Evolutionary conservation across 1,139 yeast genomes (phyloP).

Genomic region (Pichia sp.): DNA sequence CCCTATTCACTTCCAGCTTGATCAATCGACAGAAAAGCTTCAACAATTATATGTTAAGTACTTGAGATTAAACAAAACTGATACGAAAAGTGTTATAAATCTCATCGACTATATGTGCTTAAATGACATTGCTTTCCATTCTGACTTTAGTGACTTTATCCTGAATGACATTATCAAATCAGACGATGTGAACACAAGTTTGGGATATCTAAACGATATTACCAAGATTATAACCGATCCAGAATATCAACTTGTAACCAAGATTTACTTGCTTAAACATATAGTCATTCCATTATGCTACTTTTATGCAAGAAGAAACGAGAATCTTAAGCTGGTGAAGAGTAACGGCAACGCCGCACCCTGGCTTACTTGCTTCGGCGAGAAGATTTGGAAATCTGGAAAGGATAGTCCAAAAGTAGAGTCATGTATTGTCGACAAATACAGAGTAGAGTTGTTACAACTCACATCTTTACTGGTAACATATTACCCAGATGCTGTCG

Average conservation of each 20-base stretch:
- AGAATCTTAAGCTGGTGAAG: constrained; percentile 48
- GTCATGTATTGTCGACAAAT: constrained; percentile 70
- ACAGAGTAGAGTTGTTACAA: constrained; percentile 75
- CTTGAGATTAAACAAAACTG: constrained; percentile 35
- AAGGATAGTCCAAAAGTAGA: constrained; percentile 33
- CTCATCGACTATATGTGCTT: constrained; percentile 47
- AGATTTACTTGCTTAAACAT: constrained; percentile 58
- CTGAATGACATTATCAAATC: constrained; percentile 55
- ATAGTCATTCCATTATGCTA: constrained; percentile 64
- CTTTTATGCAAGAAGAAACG: constrained; percentile 53
- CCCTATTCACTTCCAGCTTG: constrained; percentile 66
- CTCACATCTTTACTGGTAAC: constrained; percentile 73
- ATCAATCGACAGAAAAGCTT: constrained; percentile 61
- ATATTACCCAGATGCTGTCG: constrained; percentile 57
- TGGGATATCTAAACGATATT: constrained; percentile 48
- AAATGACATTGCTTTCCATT: constrained; percentile 45
- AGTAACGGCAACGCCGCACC: constrained; percentile 34
- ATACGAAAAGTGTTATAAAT: constrained; percentile 41
- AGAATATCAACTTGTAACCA: constrained; percentile 46
- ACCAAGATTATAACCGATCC: constrained; percentile 44
- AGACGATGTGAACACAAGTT: constrained; percentile 43
- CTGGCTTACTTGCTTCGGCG: constrained; percentile 64
- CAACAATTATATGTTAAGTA: constrained; percentile 52
- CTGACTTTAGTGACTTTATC: constrained; percentile 52
- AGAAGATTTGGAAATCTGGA: constrained; percentile 68